phyloP scores from a whole-genome alignment of 306 rosid species.

The Oemleria cerasiformis region DNA sequence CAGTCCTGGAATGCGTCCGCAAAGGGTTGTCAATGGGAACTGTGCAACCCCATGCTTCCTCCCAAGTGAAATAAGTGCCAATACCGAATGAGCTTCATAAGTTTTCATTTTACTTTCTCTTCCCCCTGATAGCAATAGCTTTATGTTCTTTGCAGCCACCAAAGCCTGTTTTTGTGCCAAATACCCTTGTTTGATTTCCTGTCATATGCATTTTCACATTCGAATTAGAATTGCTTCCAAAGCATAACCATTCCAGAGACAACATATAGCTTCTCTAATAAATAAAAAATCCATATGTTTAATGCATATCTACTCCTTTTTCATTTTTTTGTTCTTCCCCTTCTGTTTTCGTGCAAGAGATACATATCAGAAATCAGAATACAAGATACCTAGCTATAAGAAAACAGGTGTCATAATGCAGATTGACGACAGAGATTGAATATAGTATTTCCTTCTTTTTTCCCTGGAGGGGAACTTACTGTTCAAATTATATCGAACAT shows the following conservation, averaged over 20 bases:
- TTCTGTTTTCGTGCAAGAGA: background rate
- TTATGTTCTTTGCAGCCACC: conserved; percentile 63
- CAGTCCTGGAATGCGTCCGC: conserved; percentile 56
- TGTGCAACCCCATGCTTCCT: conserved; percentile 72
- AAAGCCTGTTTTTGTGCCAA: conserved; percentile 68
- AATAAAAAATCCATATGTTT: background rate
- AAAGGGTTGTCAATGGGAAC: conserved; percentile 44
- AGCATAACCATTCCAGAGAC: background rate
- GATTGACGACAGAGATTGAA: background rate
- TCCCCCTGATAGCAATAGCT: conserved; percentile 39
- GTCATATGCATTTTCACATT: conserved; percentile 22
- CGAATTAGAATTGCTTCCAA: conserved; percentile 14
- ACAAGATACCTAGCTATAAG: background rate
- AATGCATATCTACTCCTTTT: background rate
- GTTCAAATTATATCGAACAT: background rate
- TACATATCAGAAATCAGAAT: background rate
- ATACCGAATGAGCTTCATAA: conserved; percentile 40
- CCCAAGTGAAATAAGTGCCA: conserved; percentile 72
- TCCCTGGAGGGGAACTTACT: background rate
- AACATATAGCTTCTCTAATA: background rate
- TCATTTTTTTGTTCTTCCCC: background rate
- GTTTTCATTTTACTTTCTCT: conserved; percentile 40
- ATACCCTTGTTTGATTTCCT: conserved; percentile 83
- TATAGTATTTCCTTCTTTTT: background rate
- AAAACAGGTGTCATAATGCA: background rate